Percentiles rank a stretch among this genome's conserved stretches.
These are phyloP conservation scores for Rosa lucieae DNA, from an alignment of 306 rosid species.

Conservation along the genomic window DNA sequence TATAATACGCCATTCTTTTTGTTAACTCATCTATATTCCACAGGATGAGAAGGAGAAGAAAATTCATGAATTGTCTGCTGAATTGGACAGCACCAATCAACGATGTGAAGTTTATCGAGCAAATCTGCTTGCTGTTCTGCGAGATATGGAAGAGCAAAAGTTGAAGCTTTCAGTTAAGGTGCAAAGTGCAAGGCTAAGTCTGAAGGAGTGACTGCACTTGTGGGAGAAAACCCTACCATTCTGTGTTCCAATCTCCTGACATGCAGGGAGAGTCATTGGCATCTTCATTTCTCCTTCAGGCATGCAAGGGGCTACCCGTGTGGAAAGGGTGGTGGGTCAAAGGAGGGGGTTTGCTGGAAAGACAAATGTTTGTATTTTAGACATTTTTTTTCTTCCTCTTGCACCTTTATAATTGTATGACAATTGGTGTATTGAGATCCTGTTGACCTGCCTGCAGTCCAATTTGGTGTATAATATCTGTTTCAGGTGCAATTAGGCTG, in stretches of 20 bases:
- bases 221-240: conserved; percentile 1
- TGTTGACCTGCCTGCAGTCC: conserved; percentile 1
- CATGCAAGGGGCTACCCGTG: neutral
- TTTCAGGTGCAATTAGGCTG: conserved; percentile 2
- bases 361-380: conserved; percentile 7
- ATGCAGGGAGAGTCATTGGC: neutral
- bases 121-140: conserved; percentile 77
- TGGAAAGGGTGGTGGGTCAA: neutral
- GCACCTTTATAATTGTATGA: conserved; percentile 7
- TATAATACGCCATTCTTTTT: conserved; percentile 16
- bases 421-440: neutral
- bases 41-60: conserved; percentile 81
- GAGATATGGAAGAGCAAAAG: conserved; percentile 97
- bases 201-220: conserved; percentile 61
- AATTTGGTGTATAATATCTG: neutral
- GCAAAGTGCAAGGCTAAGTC: conserved; percentile 88
- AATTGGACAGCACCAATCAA: conserved; percentile 69
- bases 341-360: neutral
- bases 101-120: conserved; percentile 86
- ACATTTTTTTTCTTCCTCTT: neutral
- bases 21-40: conserved; percentile 22
- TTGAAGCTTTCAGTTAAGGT: conserved; percentile 84
- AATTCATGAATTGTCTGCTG: conserved; percentile 64
- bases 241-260: conserved; percentile 2
- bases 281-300: neutral